phyloP scores from a whole-genome alignment of 352 stramenopile species.

The Lagenidium sp. region DNA sequence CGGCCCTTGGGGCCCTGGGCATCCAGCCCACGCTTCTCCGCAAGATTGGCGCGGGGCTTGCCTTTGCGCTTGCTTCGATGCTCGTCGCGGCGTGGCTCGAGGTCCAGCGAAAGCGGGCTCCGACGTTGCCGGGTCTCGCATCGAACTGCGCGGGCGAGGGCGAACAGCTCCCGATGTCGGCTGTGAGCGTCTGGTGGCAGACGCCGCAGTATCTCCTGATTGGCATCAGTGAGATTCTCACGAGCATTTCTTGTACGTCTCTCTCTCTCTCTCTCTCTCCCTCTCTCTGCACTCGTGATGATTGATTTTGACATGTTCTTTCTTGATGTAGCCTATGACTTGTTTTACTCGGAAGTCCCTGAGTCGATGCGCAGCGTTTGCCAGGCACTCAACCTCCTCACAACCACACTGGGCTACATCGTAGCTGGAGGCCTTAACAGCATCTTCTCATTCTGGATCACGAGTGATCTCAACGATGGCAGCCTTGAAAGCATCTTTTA shows the following conservation, averaged over 20 bases:
- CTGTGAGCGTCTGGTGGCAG: slow-evolving; percentile 87
- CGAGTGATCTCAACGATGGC: slow-evolving; percentile 86
- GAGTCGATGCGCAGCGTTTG: slow-evolving; percentile 88
- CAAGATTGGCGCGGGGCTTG: slow-evolving; percentile 81
- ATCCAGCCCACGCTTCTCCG: slow-evolving; percentile 71
- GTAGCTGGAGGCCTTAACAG: slow-evolving; percentile 76
- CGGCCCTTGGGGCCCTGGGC: slow-evolving; percentile 45
- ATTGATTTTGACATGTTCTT: not conserved
- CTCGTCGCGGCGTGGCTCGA: slow-evolving; percentile 59
- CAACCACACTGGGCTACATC: slow-evolving; percentile 85
- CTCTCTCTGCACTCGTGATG: not conserved
- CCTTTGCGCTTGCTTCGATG: slow-evolving; percentile 81
- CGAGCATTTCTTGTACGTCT: slow-evolving; percentile 79
- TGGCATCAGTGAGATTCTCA: slow-evolving; percentile 84
- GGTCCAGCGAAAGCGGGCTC: slow-evolving; percentile 46
- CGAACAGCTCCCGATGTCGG: slow-evolving; percentile 56
- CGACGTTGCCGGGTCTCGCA: slow-evolving; percentile 26
- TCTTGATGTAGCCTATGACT: slow-evolving; percentile 53
- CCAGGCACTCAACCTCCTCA: slow-evolving; percentile 86
- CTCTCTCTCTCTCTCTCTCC: not conserved
- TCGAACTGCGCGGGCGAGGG: slow-evolving; percentile 69
- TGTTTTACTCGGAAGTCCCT: slow-evolving; percentile 91
- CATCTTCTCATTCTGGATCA: slow-evolving; percentile 88
- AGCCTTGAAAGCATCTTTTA: slow-evolving; percentile 88
- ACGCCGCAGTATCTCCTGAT: slow-evolving; percentile 88